Conservation (phyloP, 495 filamentous ascomycete genomes). For the Podospora australis region DNA sequence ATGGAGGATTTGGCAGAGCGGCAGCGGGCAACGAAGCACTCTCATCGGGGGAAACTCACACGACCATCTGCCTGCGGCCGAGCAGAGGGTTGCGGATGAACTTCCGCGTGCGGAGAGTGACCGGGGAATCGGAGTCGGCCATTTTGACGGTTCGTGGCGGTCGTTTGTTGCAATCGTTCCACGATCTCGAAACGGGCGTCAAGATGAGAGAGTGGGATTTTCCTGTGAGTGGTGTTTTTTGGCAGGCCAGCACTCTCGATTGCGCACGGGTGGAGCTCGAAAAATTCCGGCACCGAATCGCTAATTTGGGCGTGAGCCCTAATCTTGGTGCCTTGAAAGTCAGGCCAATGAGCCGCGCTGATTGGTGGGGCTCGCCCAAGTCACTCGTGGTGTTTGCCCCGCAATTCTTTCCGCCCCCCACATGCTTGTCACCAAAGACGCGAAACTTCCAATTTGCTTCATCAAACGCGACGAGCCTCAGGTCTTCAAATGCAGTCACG, state of each 20-base stretch:
- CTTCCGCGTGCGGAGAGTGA: constrained; percentile 99
- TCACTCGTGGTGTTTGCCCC: not conserved
- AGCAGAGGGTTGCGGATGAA: constrained; percentile 99
- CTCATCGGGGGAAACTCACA: constrained; percentile 62
- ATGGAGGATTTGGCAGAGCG: not conserved
- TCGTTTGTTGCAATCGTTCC: constrained; percentile 23
- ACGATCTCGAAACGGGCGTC: constrained; percentile 18
- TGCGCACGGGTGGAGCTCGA: constrained; percentile 21
- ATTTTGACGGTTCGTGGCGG: constrained; percentile 45
- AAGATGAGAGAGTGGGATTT: constrained; percentile 21
- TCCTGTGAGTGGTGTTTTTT: constrained; percentile 24
- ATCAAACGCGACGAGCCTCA: no score
- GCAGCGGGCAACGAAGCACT: not conserved
- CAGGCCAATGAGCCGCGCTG: constrained; percentile 5
- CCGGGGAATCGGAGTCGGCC: constrained; percentile 76
- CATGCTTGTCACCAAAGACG: no score
- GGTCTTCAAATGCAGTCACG: no score
- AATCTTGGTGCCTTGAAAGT: constrained; percentile 16
- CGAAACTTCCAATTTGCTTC: no score
- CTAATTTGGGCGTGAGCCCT: constrained; percentile 28
- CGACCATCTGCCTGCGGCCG: constrained; percentile 99
- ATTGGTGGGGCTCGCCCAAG: not conserved
- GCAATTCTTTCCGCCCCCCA: not conserved
- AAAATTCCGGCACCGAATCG: constrained; percentile 23
- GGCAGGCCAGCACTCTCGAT: constrained; percentile 12